Base-by-base conservation (phyloP, 208 protist genomes). In the Jaenimonas drosophilae region DNA sequence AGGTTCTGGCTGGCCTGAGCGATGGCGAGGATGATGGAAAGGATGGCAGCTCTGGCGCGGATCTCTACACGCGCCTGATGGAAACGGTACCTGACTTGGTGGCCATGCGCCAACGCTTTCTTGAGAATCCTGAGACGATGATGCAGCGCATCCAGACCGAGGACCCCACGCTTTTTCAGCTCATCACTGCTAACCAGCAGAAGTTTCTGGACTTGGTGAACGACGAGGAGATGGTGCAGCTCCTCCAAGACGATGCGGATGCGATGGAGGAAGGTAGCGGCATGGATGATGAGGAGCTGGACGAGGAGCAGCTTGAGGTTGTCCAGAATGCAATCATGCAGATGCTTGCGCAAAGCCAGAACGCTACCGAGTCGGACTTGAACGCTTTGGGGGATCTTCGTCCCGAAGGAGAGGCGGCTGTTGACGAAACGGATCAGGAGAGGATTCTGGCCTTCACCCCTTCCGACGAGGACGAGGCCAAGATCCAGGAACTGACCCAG, bases 401-500 rank as follows among this genome's bases (percentile, higher is more conserved):
- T 11, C 37, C 37, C 16, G 16, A 36, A n/a, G 38, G 19, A 19
- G 38, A 11, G 28, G 17, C 11, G 7, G 41, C 26, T 14, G 25
- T 16, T 9, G 46, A 9, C 25, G 3, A 2, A 0, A 23, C 30
- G 0, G 59, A 64, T 33, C 42, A 40, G 31, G 42, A 70, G 19
- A 45, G 50, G 24, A 78, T 86, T 34, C 54, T 86, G 17, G 61
- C 69, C 23, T 68, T 75, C 32, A 66, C 55, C n/a, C 76, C 77
- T 2, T 71, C 64, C 1, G 71, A 77, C 37, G 75, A 84, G 32
- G 85, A 93, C 17, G 76, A 90, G 54, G 64, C 66, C 31, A 93
- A 86, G 68, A 90, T 93, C 34, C 75, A 93, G 38, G 54, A 73
- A 11, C 55, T 93, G 11, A 70, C 73, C 46, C 76, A 90, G 58